Conservation (phyloP, 2,329 filamentous ascomycete species). For the Keithomyces neogunnii region DNA sequence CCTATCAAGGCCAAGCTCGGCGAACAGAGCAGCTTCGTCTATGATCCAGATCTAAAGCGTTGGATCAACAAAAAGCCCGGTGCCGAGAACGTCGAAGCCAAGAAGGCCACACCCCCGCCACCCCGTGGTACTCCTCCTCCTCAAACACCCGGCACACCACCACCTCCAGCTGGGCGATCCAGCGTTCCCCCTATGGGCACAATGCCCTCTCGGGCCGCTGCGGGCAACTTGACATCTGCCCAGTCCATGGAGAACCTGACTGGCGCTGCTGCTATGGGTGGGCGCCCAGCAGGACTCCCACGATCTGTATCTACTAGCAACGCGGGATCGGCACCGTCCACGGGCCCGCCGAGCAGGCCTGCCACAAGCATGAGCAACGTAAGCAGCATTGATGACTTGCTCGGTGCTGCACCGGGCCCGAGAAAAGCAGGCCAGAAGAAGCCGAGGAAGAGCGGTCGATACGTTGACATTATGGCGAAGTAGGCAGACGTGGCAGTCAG, state of each 20-base stretch:
- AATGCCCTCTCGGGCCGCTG: constrained; percentile 14
- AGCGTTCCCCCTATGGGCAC: constrained; percentile 24
- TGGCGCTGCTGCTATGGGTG: constrained; percentile 21
- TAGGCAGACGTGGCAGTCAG: constrained; percentile 15
- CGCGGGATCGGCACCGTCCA: constrained; percentile 25
- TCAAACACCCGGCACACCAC: constrained; percentile 19
- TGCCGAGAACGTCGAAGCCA: constrained; percentile 49
- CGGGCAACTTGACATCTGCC: constrained; percentile 2
- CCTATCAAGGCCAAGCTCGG: constrained; percentile 90
- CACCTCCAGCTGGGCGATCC: constrained; percentile 19
- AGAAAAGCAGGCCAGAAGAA: constrained; percentile 60
- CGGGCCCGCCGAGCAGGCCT: constrained; percentile 57
- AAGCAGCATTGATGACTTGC: constrained; percentile 89
- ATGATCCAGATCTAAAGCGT: constrained; percentile 90
- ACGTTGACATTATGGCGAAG: constrained; percentile 94
- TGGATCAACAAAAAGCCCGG: constrained; percentile 96
- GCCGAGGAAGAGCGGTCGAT: constrained; percentile 74
- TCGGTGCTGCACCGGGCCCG: constrained; percentile 60
- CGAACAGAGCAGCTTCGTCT: constrained; percentile 87
- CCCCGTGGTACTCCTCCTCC: constrained; percentile 53
- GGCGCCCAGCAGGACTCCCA: constrained; percentile 31
- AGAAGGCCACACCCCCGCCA: constrained; percentile 68
- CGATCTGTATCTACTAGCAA: constrained; percentile 41
- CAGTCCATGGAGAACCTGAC: constrained; percentile 18
- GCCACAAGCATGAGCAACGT: constrained; percentile 79